Percentiles rank a stretch among this genome's conserved stretches.
Conservation (phyloP, 371 early-diverging fungal genomes). For the Mortierella sp. region DNA sequence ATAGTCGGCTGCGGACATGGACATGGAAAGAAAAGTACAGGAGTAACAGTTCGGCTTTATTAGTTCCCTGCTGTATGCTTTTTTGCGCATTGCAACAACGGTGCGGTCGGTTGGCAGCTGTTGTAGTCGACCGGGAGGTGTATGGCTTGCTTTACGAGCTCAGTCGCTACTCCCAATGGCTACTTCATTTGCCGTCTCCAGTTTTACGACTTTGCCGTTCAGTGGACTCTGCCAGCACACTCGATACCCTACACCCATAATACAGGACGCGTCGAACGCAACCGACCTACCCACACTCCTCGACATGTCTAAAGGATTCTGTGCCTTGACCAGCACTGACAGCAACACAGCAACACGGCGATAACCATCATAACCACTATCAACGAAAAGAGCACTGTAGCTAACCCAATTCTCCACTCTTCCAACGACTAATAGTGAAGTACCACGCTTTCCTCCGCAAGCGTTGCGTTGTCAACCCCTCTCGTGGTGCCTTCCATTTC, state of each 20-base stretch:
- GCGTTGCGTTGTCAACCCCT: conserved; percentile 99
- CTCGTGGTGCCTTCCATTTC: conserved; percentile 99
- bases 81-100: background rate
- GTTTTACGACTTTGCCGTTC: background rate
- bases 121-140: background rate
- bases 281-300: too few species aligned
- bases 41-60: background rate
- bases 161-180: too few species aligned
- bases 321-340: background rate
- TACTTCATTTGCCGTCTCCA: background rate
- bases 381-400: background rate
- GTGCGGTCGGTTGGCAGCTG: background rate
- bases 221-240: background rate
- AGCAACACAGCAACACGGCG: background rate
- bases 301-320: background rate
- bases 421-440: conserved; percentile 75
- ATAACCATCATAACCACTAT: background rate
- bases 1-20: background rate
- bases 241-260: background rate
- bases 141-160: background rate
- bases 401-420: background rate
- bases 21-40: background rate
- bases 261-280: background rate
- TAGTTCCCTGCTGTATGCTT: background rate
- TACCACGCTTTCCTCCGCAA: conserved; percentile 98